phyloP scores from a whole-genome alignment of 345 rosid species.

The Sisymbrium irio region DNA sequence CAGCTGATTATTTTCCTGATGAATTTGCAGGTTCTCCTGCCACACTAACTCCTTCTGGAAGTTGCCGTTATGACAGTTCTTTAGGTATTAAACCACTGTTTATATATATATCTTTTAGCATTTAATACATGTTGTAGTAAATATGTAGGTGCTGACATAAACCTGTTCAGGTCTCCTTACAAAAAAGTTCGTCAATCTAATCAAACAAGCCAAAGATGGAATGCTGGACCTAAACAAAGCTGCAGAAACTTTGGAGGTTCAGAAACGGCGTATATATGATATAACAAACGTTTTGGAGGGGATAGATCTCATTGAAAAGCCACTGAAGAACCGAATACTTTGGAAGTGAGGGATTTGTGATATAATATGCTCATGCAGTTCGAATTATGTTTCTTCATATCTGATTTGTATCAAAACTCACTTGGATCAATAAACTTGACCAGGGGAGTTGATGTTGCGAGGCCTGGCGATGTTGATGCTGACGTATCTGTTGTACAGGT shows the following conservation, averaged over 20 bases:
- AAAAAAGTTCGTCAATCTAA: constrained; percentile 75
- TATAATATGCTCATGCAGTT: constrained; percentile 29
- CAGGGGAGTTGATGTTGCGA: constrained; percentile 74
- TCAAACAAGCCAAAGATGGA: constrained; percentile 87
- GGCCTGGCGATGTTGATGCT: constrained; percentile 56
- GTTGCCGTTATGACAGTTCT: constrained; percentile 96
- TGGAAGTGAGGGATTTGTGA: constrained; percentile 72
- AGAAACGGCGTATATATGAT: constrained; percentile 96
- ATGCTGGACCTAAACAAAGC: constrained; percentile 86
- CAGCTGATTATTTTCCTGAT: constrained; percentile 29
- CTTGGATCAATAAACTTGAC: constrained; percentile 35
- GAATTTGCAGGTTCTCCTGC: constrained; percentile 68
- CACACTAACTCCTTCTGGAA: constrained; percentile 74
- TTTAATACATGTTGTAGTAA: not conserved
- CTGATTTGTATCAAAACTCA: constrained; percentile 1
- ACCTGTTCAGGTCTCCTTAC: constrained; percentile 77
- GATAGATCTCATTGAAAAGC: constrained; percentile 95
- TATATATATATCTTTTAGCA: not conserved
- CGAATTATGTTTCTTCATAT: not conserved
- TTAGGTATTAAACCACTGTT: constrained; percentile 49
- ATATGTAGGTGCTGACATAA: constrained; percentile 14
- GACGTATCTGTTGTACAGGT: constrained; percentile 71
- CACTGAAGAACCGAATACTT: constrained; percentile 78
- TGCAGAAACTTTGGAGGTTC: constrained; percentile 92
- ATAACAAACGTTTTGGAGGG: constrained; percentile 99